phyloP scores from a whole-genome alignment of 805 yeast species.

The Torulaspora franciscae region DNA sequence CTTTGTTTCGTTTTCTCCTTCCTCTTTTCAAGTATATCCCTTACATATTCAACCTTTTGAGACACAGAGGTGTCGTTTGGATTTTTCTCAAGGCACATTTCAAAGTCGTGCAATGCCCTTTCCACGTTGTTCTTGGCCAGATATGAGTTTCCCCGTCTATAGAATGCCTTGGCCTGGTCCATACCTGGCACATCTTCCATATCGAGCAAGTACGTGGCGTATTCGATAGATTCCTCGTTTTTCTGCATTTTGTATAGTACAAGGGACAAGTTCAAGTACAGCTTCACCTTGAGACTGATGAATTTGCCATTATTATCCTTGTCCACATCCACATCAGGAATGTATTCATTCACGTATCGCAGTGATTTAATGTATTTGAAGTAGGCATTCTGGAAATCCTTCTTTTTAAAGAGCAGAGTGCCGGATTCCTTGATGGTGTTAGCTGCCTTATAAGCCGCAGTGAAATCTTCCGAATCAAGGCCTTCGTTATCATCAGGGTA shows the following conservation, averaged over 20 bases:
- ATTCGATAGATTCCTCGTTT: constrained; percentile 48
- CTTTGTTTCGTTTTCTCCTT: constrained; percentile 50
- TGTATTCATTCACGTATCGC: constrained; percentile 63
- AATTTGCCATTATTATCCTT: constrained; percentile 49
- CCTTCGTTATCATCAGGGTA: constrained; percentile 67
- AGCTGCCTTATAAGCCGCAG: constrained; percentile 48
- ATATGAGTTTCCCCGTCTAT: constrained; percentile 50
- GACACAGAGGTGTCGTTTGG: constrained; percentile 49
- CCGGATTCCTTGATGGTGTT: constrained; percentile 63
- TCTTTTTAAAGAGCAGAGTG: constrained; percentile 50
- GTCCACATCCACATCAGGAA: constrained; percentile 64
- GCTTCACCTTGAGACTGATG: constrained; percentile 40
- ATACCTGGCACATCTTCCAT: constrained; percentile 35
- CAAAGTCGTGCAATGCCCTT: constrained; percentile 46
- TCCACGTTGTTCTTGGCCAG: constrained; percentile 43
- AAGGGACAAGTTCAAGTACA: constrained; percentile 52
- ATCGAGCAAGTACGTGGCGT: constrained; percentile 54
- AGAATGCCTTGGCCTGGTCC: constrained; percentile 56
- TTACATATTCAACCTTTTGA: constrained; percentile 41
- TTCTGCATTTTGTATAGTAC: constrained; percentile 47
- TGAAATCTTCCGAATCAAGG: constrained; percentile 54
- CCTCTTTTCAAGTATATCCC: constrained; percentile 38
- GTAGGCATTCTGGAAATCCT: constrained; percentile 47
- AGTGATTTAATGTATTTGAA: constrained; percentile 63
- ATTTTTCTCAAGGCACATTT: constrained; percentile 40